A percentile compares a stretch with the other conserved stretches of the same genome.
phyloP scores from a whole-genome alignment of 345 rosid species.

The Pistacia integerrima region DNA sequence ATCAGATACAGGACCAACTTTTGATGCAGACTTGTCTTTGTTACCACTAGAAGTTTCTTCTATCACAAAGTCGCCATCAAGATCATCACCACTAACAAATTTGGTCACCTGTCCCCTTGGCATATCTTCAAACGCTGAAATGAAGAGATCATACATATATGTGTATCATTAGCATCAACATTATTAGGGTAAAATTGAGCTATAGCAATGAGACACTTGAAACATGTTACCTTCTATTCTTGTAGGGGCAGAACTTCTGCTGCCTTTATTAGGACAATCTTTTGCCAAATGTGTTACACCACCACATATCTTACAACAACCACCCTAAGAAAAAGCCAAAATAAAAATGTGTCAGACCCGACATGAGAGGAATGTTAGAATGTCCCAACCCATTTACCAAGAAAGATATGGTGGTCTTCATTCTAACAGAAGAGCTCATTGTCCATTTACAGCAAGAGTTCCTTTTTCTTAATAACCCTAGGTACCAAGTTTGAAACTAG shows the following conservation, averaged over 20 bases:
- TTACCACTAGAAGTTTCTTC: conserved; percentile 32
- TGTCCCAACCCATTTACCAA: neutral
- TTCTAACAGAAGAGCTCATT: neutral
- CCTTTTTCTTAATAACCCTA: neutral
- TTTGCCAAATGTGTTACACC: conserved; percentile 90
- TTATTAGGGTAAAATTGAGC: neutral
- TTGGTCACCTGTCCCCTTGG: conserved; percentile 64
- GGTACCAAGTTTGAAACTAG: neutral
- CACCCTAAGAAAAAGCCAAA: conserved; percentile 57
- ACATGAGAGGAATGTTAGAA: neutral
- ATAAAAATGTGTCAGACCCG: conserved; percentile 14
- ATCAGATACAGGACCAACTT: conserved; percentile 21
- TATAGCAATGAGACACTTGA: conserved; percentile 21
- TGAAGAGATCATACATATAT: neutral
- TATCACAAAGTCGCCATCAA: conserved; percentile 73
- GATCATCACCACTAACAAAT: conserved; percentile 81
- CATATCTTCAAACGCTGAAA: conserved; percentile 43
- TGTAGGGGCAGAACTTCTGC: conserved; percentile 25
- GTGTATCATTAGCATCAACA: neutral
- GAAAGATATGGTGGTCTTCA: neutral
- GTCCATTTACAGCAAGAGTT: neutral
- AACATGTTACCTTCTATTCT: conserved; percentile 37
- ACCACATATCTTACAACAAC: conserved; percentile 90
- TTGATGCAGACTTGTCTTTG: conserved; percentile 32
- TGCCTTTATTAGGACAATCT: conserved; percentile 84